phyloP scores from a whole-genome alignment of 2,329 filamentous ascomycete species.

The Coniella lustricola region DNA sequence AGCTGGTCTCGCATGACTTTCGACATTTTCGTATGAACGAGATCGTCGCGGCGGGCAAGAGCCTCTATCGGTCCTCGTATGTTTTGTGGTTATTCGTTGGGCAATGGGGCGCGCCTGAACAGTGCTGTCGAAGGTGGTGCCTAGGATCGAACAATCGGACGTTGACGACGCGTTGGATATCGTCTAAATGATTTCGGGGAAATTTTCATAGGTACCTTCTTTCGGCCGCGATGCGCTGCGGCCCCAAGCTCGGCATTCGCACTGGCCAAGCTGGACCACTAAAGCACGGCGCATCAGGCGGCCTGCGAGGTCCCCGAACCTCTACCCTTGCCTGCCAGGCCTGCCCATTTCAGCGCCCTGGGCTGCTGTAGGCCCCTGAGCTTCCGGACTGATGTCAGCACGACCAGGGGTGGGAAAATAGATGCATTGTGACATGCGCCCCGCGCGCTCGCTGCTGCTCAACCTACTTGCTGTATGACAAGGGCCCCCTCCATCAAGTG shows the following conservation, averaged over 20 bases:
- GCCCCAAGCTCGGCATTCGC: background rate
- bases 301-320: background rate
- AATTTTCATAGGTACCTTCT: too few relatives aligned
- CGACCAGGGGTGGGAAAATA: background rate
- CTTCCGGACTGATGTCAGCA: conserved; percentile 14
- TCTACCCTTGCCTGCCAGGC: too few relatives aligned
- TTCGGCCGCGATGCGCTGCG: too few relatives aligned
- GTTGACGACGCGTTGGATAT: too few relatives aligned
- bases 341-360: background rate
- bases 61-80: too few relatives aligned
- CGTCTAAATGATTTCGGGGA: too few relatives aligned
- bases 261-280: background rate
- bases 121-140: too few relatives aligned
- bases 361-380: background rate
- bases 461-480: background rate
- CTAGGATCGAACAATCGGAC: too few relatives aligned
- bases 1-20: conserved; percentile 59
- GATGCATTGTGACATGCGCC: background rate
- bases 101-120: too few relatives aligned
- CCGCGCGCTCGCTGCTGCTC: too few relatives aligned
- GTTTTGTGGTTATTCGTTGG: too few relatives aligned
- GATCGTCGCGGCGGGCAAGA: too few relatives aligned
- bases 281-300: background rate
- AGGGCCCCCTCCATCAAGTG: conserved; percentile 11
- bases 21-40: conserved; percentile 42